phyloP scores from a whole-genome alignment of 352 stramenopile species.

The Pythium chondricola region DNA sequence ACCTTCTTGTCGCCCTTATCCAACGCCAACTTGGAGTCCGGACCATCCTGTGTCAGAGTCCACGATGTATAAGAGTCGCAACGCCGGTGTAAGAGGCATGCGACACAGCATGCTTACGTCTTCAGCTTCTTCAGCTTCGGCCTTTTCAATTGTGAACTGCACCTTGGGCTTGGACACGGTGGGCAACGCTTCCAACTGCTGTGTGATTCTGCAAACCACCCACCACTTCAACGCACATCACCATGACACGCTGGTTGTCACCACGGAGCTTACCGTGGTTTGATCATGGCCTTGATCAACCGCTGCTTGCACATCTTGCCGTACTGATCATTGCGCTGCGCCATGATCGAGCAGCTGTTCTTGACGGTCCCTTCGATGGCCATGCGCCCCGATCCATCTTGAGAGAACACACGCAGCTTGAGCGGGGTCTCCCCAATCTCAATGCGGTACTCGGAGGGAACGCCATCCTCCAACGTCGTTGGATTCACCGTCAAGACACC shows the following conservation, averaged over 20 bases:
- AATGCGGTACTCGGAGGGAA: conserved; percentile 77
- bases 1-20: conserved; percentile 83
- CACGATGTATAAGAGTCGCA: too few relatives aligned
- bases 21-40: conserved; percentile 30
- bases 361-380: conserved; percentile 83
- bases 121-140: conserved; percentile 55
- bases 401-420: conserved; percentile 81
- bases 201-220: conserved; percentile 68
- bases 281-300: conserved; percentile 84
- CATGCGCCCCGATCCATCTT: conserved; percentile 82
- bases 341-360: conserved; percentile 83
- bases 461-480: conserved; percentile 61
- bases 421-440: conserved; percentile 72
- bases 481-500: conserved; percentile 75
- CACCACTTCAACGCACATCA: too few relatives aligned
- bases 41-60: too few relatives aligned
- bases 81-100: not conserved
- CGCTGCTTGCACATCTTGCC: conserved; percentile 80
- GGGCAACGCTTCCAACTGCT: conserved; percentile 64
- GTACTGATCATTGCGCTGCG: conserved; percentile 79
- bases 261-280: conserved; percentile 27
- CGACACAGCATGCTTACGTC: conserved; percentile 27
- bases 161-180: conserved; percentile 76
- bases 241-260: too few relatives aligned
- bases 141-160: conserved; percentile 81